phyloP scores from a whole-genome alignment of 2,329 filamentous ascomycete genomes.

The Colletotrichum musae region DNA sequence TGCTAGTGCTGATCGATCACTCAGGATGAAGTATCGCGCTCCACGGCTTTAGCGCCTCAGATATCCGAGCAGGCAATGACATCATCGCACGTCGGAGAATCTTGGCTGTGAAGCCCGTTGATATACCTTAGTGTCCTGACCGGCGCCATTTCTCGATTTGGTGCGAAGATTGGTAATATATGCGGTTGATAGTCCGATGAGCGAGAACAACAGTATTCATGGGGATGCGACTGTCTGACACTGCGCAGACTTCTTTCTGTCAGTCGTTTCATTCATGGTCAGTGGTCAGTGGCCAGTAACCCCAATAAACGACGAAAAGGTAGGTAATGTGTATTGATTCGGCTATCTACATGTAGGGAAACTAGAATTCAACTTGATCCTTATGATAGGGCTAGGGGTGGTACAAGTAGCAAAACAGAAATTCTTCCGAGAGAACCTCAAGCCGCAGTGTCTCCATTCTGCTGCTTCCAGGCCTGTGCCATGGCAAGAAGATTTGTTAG shows the following conservation, averaged over 20 bases:
- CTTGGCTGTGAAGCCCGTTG: neutral
- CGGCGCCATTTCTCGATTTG: neutral
- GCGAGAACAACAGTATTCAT: too few relatives aligned
- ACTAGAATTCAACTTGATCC: too few relatives aligned
- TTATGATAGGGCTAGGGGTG: neutral
- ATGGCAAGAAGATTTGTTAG: slow-evolving; percentile 87
- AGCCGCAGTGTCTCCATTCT: slow-evolving; percentile 53
- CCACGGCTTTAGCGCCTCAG: neutral
- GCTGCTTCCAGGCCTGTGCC: slow-evolving; percentile 90
- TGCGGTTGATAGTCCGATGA: too few relatives aligned
- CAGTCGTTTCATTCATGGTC: too few relatives aligned
- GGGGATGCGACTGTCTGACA: too few relatives aligned
- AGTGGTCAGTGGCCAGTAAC: too few relatives aligned
- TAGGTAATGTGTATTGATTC: too few relatives aligned
- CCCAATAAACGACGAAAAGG: too few relatives aligned
- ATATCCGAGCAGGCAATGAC: slow-evolving; percentile 10
- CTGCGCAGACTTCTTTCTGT: too few relatives aligned
- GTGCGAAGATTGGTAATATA: neutral
- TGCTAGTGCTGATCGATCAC: too few relatives aligned
- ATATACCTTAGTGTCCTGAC: neutral
- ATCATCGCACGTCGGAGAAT: slow-evolving; percentile 20
- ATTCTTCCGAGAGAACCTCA: neutral
- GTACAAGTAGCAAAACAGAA: slow-evolving; percentile 4
- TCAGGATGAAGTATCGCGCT: neutral
- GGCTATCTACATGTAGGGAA: too few relatives aligned